Evolutionary conservation across 768 basidiomycete genomes (phyloP).

Genomic region (Tricholoma sp.): DNA sequence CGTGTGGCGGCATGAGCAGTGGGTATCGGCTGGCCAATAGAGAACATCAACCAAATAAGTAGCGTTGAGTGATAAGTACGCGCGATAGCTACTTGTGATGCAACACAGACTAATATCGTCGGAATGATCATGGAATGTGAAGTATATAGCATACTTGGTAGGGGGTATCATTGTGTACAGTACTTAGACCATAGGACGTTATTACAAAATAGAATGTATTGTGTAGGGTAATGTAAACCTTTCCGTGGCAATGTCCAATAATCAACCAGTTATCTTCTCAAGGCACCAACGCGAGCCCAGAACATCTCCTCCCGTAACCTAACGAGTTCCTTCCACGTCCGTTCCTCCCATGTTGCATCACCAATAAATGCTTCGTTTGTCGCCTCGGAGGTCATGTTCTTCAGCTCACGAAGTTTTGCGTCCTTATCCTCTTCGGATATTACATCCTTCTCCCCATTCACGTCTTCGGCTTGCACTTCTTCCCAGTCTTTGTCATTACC

Average conservation of each 20-base stretch:
- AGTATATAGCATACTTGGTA: too few relatives aligned
- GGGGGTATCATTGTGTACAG: too few relatives aligned
- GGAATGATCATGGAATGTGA: too few relatives aligned
- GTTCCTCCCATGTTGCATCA: constrained; percentile 79
- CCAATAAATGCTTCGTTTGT: constrained; percentile 48
- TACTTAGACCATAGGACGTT: too few relatives aligned
- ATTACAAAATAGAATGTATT: too few relatives aligned
- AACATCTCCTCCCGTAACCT: constrained; percentile 80
- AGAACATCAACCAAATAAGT: background rate
- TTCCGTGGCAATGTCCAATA: background rate
- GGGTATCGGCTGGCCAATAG: constrained; percentile 42
- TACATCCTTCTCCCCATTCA: background rate
- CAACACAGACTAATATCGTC: background rate
- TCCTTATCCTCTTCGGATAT: constrained; percentile 10
- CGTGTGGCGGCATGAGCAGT: constrained; percentile 64
- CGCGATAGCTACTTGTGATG: background rate
- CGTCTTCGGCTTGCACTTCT: constrained; percentile 2
- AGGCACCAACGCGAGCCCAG: constrained; percentile 71
- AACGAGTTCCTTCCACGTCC: constrained; percentile 76
- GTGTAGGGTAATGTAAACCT: too few relatives aligned
- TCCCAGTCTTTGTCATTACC: background rate
- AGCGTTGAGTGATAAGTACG: background rate
- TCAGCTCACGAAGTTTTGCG: constrained; percentile 5
- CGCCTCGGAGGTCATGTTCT: constrained; percentile 10
- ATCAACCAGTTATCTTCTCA: constrained; percentile 17